phyloP scores from a whole-genome alignment of 306 rosid genomes.

The Dryas octopetala region DNA sequence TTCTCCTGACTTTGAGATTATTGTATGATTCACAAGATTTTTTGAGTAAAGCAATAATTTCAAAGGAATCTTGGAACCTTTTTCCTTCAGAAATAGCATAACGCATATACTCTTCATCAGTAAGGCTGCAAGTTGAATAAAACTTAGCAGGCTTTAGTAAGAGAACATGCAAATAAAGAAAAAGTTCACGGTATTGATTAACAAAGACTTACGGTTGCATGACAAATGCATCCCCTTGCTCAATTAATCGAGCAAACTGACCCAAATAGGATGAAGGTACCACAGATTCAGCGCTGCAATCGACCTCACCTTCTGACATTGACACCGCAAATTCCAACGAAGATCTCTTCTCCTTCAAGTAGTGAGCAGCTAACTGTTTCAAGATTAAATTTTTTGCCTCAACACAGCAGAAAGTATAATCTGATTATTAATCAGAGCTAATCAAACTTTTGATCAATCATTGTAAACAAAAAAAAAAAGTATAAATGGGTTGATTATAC shows the following conservation, averaged over 20 bases:
- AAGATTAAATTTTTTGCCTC: constrained; percentile 17
- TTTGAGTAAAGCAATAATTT: constrained; percentile 76
- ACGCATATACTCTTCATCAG: constrained; percentile 71
- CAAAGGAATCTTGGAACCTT: constrained; percentile 81
- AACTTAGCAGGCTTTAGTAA: constrained; percentile 25
- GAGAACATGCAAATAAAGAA: constrained; percentile 7
- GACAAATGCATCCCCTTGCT: constrained; percentile 63
- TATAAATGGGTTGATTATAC: not conserved
- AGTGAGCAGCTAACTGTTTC: constrained; percentile 86
- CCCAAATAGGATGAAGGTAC: constrained; percentile 78
- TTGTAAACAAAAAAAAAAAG: not conserved
- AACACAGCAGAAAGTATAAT: not conserved
- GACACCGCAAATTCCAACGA: constrained; percentile 67
- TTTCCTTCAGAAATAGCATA: constrained; percentile 74
- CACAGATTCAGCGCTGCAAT: constrained; percentile 62
- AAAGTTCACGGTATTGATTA: constrained; percentile 11
- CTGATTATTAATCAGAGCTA: not conserved
- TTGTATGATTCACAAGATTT: constrained; percentile 74
- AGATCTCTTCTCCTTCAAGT: constrained; percentile 81
- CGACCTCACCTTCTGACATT: constrained; percentile 64
- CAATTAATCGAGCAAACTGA: constrained; percentile 77
- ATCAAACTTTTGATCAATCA: constrained; percentile 4
- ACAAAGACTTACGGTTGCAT: constrained; percentile 75
- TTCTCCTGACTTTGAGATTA: constrained; percentile 61
- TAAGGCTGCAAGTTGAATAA: constrained; percentile 60